Conservation (phyloP, 805 yeast species). For the Hanseniaspora occidentalis region DNA sequence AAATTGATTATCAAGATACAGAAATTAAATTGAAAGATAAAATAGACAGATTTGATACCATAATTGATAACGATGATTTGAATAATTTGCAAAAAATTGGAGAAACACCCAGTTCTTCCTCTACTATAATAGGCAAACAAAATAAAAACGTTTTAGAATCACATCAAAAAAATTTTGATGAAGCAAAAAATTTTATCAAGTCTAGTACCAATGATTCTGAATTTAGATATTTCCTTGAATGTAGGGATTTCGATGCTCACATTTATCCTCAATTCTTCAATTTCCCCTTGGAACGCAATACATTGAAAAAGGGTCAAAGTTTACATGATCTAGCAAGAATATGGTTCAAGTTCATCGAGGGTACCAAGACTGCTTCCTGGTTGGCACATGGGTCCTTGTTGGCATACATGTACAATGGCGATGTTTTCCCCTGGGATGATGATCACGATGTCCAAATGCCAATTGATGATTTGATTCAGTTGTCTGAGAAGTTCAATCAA, state of each 20-base stretch:
- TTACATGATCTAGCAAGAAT: conserved; percentile 39
- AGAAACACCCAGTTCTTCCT: not conserved
- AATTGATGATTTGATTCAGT: conserved; percentile 28
- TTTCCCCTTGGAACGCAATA: conserved; percentile 9
- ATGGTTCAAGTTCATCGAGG: conserved; percentile 39
- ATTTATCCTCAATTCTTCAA: conserved; percentile 5
- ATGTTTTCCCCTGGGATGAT: conserved; percentile 47
- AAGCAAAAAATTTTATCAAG: not conserved
- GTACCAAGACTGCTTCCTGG: conserved; percentile 37
- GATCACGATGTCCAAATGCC: conserved; percentile 55
- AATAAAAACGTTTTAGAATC: not conserved
- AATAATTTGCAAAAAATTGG: too few species aligned
- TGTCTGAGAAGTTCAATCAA: conserved; percentile 38
- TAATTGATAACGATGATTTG: too few species aligned
- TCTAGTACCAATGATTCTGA: not conserved
- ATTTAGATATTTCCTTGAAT: conserved; percentile 1
- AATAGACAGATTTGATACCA: not conserved
- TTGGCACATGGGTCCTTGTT: conserved; percentile 51
- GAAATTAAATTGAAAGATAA: not conserved
- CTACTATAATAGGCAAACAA: too few species aligned
- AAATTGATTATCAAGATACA: not conserved
- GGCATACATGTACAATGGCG: conserved; percentile 51
- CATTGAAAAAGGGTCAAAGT: conserved; percentile 13
- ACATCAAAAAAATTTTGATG: not conserved
- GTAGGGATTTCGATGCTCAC: conserved; percentile 1